Conservation (phyloP, 495 filamentous ascomycete species). For the Daldinia vernicosa region DNA sequence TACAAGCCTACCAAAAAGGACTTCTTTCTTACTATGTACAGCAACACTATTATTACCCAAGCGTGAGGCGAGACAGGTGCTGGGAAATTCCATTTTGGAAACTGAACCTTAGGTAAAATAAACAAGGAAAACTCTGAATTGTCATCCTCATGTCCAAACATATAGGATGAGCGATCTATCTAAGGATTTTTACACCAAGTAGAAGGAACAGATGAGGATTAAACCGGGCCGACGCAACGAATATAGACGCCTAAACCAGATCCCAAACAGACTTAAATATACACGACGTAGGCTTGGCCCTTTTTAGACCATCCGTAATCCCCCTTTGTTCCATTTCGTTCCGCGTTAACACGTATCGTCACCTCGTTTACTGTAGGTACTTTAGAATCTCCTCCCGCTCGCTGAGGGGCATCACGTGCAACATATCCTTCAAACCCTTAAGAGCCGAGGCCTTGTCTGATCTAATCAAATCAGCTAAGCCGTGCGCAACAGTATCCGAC, state of each 20-base stretch:
- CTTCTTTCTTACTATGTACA: too few species aligned
- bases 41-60: too few species aligned
- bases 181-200: neutral
- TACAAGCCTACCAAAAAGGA: too few species aligned
- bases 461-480: slow-evolving; percentile 81
- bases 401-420: slow-evolving; percentile 83
- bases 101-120: too few species aligned
- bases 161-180: neutral
- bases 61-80: too few species aligned
- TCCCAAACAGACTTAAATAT: slow-evolving; percentile 1
- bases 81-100: too few species aligned
- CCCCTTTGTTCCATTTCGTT: neutral
- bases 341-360: neutral
- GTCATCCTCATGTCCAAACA: neutral
- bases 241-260: slow-evolving; percentile 1
- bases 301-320: neutral
- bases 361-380: slow-evolving; percentile 60
- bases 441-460: slow-evolving; percentile 68
- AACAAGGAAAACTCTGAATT: neutral
- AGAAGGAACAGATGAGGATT: neutral
- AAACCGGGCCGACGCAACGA: neutral
- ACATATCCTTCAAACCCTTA: slow-evolving; percentile 84
- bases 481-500: slow-evolving; percentile 75
- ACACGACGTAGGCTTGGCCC: neutral
- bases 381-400: slow-evolving; percentile 89